These are phyloP conservation scores for Lepraria neglecta DNA, from an alignment of 495 filamentous ascomycete genomes.

Conservation along the genomic window DNA sequence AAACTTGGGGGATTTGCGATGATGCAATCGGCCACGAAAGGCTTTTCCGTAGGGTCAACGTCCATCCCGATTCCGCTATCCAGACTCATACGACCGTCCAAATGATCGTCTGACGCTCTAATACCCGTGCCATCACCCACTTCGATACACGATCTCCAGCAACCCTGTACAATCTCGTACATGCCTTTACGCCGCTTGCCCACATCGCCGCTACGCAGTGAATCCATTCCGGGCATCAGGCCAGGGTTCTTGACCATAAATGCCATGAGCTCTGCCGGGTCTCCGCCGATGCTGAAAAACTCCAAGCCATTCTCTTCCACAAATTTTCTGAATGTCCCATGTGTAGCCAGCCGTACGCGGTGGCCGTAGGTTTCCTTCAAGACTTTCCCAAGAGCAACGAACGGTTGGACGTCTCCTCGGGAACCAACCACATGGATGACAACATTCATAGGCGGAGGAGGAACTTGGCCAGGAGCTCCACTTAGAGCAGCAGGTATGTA, in stretches of 20 bases:
- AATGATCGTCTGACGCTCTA: conserved; percentile 39
- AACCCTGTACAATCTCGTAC: conserved; percentile 65
- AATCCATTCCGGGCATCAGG: conserved; percentile 63
- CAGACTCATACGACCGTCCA: conserved; percentile 32
- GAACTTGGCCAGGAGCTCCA: conserved; percentile 51
- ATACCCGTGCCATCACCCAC: conserved; percentile 53
- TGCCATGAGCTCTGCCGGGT: conserved; percentile 73
- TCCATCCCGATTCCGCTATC: conserved; percentile 35
- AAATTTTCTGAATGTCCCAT: conserved; percentile 62
- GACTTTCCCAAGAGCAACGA: conserved; percentile 59
- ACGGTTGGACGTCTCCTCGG: conserved; percentile 74
- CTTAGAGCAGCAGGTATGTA: conserved; percentile 59
- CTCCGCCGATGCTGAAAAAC: conserved; percentile 74
- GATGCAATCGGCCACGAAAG: conserved; percentile 75
- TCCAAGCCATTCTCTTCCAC: conserved; percentile 65
- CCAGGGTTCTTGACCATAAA: conserved; percentile 86
- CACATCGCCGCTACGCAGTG: conserved; percentile 63
- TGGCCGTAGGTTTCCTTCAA: conserved; percentile 61
- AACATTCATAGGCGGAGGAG: conserved; percentile 57
- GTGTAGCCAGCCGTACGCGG: conserved; percentile 70
- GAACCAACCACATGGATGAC: conserved; percentile 77
- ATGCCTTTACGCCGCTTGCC: conserved; percentile 58
- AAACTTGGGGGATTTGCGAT: conserved; percentile 83
- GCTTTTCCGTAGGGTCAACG: conserved; percentile 35
- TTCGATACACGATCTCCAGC: conserved; percentile 70